Evolutionary conservation across 495 filamentous ascomycete genomes (phyloP).

Genomic region (Durotheca rogersii): DNA sequence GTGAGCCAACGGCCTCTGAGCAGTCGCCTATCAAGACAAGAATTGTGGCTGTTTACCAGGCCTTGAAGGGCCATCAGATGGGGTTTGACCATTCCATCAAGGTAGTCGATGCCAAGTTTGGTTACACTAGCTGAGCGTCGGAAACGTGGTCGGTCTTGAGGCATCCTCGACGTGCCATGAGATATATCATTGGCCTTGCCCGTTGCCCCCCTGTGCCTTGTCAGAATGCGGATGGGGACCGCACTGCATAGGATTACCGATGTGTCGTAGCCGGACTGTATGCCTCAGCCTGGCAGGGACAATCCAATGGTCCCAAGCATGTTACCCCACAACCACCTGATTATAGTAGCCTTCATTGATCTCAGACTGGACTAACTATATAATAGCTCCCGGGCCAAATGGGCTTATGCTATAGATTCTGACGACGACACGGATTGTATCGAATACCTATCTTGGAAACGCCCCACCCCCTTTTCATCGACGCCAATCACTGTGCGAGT

Average conservation of each 20-base stretch:
- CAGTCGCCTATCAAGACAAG: constrained; percentile 1
- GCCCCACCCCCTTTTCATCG: too few relatives aligned
- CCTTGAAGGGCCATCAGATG: not conserved
- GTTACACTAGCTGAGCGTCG: constrained; percentile 1
- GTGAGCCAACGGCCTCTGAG: not conserved
- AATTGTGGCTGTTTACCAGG: not conserved
- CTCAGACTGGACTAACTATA: constrained; percentile 7
- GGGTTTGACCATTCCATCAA: not conserved
- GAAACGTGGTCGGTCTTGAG: not conserved
- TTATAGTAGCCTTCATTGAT: constrained; percentile 1
- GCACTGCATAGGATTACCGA: not conserved
- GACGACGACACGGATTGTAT: constrained; percentile 12
- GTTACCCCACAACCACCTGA: constrained; percentile 14
- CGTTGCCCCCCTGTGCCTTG: not conserved
- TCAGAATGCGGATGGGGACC: not conserved
- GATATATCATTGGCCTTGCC: not conserved
- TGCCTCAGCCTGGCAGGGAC: not conserved
- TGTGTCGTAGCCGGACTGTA: not conserved
- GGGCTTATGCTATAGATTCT: not conserved
- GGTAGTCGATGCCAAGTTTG: not conserved
- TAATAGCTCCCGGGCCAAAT: constrained; percentile 1
- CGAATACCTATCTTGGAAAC: too few relatives aligned
- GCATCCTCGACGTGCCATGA: not conserved
- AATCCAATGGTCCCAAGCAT: constrained; percentile 1
- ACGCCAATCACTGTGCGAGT: too few relatives aligned